These are phyloP conservation scores for Melaleuca alternifolia DNA, from an alignment of 345 rosid genomes.

Conservation along the genomic window DNA sequence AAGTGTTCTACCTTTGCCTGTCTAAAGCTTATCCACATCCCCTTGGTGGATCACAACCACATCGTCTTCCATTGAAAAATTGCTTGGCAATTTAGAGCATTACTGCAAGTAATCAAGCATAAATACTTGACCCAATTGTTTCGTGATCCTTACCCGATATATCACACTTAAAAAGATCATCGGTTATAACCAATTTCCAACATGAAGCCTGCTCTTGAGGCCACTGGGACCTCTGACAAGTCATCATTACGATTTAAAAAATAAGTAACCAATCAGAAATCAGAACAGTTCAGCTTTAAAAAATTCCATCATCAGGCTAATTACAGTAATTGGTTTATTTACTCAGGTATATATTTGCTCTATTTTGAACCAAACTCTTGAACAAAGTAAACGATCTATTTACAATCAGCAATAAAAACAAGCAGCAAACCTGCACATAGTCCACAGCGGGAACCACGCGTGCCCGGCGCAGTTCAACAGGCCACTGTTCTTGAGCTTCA, in stretches of 20 bases:
- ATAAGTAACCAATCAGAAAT: background rate
- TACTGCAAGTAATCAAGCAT: background rate
- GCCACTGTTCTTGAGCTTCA: constrained; percentile 96
- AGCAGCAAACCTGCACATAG: constrained; percentile 47
- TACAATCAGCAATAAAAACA: background rate
- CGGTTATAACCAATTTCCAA: background rate
- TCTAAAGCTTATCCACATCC: background rate
- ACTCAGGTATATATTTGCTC: background rate
- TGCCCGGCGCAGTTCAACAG: constrained; percentile 58
- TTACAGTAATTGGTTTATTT: background rate
- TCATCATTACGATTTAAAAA: background rate
- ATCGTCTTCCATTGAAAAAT: background rate
- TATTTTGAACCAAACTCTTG: background rate
- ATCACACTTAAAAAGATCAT: background rate
- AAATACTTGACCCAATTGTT: background rate
- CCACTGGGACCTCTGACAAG: background rate
- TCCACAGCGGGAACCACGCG: constrained; percentile 66
- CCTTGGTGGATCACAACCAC: background rate
- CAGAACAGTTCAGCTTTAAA: background rate
- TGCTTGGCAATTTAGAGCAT: background rate
- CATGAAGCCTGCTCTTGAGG: background rate
- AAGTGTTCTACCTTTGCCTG: background rate
- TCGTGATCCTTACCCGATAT: background rate
- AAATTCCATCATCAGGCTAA: background rate
- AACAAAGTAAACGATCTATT: background rate